These are phyloP conservation scores for Nothophoma quercina DNA, from an alignment of 2,329 filamentous ascomycete species.

Conservation along the genomic window DNA sequence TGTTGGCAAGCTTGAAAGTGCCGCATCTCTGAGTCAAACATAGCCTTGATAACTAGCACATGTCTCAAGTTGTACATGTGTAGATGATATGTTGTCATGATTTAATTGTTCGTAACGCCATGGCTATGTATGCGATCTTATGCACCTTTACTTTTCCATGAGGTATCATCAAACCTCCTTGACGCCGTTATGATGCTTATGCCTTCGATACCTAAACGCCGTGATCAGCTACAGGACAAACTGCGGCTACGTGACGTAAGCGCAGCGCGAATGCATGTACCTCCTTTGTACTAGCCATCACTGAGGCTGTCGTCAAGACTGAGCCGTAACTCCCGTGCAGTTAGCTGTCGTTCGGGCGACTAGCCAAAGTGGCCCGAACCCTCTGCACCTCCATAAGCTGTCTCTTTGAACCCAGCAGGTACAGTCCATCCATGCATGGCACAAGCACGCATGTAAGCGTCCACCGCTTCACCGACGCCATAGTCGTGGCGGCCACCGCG, in stretches of 20 bases:
- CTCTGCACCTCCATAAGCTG: slow-evolving; percentile 48
- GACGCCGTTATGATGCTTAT: not conserved
- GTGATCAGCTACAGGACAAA: not conserved
- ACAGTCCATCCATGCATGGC: slow-evolving; percentile 74
- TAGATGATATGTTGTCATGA: too few relatives aligned
- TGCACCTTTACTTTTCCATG: not conserved
- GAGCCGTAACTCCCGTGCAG: too few relatives aligned
- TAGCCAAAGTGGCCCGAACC: not conserved
- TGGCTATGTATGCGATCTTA: not conserved
- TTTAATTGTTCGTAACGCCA: not conserved
- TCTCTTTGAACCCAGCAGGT: slow-evolving; percentile 66
- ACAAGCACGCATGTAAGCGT: slow-evolving; percentile 76
- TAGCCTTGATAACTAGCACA: not conserved
- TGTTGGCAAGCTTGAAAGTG: slow-evolving; percentile 68
- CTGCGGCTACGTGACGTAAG: not conserved
- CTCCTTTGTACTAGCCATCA: too few relatives aligned
- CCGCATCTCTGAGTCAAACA: slow-evolving; percentile 18
- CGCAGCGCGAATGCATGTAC: not conserved
- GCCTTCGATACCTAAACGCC: not conserved
- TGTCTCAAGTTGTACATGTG: not conserved
- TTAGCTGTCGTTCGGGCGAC: too few relatives aligned
- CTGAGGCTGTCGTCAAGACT: too few relatives aligned
- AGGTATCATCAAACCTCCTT: not conserved
- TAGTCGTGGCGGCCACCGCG: slow-evolving; percentile 61
- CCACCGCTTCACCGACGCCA: slow-evolving; percentile 71